Conservation (phyloP, 2,329 filamentous ascomycete genomes). For the Domatiomyces catenatus region DNA sequence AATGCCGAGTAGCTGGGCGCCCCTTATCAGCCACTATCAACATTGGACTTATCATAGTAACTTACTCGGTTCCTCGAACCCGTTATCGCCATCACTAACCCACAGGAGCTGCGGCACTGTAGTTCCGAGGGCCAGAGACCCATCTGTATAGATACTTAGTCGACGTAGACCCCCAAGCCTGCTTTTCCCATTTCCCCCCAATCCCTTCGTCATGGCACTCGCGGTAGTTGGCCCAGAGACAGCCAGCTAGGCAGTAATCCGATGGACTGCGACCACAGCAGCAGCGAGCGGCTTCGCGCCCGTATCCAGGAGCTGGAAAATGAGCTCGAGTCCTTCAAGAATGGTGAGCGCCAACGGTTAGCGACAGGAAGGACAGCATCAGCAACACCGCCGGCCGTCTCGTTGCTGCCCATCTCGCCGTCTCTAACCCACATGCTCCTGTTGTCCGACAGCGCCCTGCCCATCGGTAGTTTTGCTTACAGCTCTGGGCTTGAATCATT, state of each 20-base stretch:
- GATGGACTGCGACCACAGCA: not conserved
- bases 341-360: constrained; percentile 2
- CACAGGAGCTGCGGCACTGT: too few species aligned
- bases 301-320: constrained; percentile 32
- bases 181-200: not conserved
- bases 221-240: not conserved
- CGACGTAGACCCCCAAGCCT: not conserved
- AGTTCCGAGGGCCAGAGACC: too few species aligned
- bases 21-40: too few species aligned
- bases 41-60: too few species aligned
- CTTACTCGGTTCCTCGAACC: too few species aligned
- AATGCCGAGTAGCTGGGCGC: too few species aligned
- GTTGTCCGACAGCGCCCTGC: constrained; percentile 48
- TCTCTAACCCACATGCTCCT: constrained; percentile 33
- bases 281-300: constrained; percentile 9
- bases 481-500: constrained; percentile 50
- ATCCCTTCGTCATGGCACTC: not conserved
- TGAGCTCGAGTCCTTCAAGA: constrained; percentile 29
- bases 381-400: constrained; percentile 1
- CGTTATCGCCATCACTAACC: too few species aligned
- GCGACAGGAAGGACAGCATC: not conserved
- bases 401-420: constrained; percentile 10
- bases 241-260: not conserved
- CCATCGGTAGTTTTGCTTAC: constrained; percentile 51
- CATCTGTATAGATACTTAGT: too few species aligned